phyloP scores from a whole-genome alignment of 495 filamentous ascomycete species.

The Penicillium cinerascens region DNA sequence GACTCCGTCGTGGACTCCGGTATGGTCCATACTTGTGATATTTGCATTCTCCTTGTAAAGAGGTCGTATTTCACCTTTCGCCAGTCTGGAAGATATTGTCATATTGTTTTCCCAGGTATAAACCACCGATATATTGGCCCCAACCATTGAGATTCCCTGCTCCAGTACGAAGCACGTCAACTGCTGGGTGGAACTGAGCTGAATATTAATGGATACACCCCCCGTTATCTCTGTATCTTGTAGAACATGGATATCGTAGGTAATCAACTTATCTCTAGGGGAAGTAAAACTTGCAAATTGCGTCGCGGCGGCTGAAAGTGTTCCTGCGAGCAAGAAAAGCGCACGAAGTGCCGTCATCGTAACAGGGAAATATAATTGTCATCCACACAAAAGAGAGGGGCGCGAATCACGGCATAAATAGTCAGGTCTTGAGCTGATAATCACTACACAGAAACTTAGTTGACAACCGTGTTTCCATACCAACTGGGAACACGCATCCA shows the following conservation, averaged over 20 bases:
- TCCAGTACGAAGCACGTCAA: conserved; percentile 65
- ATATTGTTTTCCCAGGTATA: conserved; percentile 59
- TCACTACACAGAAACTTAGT: not conserved
- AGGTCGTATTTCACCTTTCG: conserved; percentile 52
- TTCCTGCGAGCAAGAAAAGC: not conserved
- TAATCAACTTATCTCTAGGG: conserved; percentile 19
- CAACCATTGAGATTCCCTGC: conserved; percentile 58
- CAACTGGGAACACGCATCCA: not conserved
- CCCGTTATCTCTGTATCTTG: conserved; percentile 22
- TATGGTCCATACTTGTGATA: conserved; percentile 57
- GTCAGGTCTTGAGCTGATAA: not conserved
- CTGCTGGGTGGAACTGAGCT: conserved; percentile 56
- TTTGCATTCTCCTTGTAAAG: conserved; percentile 45
- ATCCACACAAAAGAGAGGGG: not conserved
- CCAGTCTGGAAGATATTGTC: conserved; percentile 62
- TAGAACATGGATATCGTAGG: conserved; percentile 35
- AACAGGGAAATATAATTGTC: not conserved
- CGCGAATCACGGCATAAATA: not conserved
- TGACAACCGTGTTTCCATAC: not conserved
- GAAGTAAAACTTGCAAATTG: conserved; percentile 29
- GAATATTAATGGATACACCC: conserved; percentile 54
- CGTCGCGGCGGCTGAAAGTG: conserved; percentile 7
- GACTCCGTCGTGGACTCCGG: conserved; percentile 47
- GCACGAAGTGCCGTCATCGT: not conserved
- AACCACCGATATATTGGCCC: conserved; percentile 66